Conservation (phyloP, 441 rosid species). For the Jatropha podagrica region DNA sequence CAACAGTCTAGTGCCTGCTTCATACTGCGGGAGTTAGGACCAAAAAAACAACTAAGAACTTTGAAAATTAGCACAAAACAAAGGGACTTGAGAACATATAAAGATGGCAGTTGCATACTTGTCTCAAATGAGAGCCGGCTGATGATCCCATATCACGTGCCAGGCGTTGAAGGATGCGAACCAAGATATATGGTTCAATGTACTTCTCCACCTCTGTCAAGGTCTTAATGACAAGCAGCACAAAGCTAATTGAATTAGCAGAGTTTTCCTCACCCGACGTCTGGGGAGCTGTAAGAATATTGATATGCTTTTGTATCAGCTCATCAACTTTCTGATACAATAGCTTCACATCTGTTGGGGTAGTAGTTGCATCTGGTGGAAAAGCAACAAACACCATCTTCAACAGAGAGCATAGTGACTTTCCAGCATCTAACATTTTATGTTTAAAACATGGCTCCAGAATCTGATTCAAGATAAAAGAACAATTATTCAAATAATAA, state of each 20-base stretch:
- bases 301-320: conserved; percentile 81
- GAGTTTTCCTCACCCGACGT: conserved; percentile 74
- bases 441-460: conserved; percentile 94
- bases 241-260: conserved; percentile 75
- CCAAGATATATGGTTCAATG: conserved; percentile 72
- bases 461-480: conserved; percentile 51
- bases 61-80: background rate
- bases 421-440: conserved; percentile 94
- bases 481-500: conserved; percentile 13
- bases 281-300: conserved; percentile 57
- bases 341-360: conserved; percentile 70
- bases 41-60: background rate
- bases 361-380: conserved; percentile 68
- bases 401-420: conserved; percentile 88
- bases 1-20: background rate
- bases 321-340: conserved; percentile 86
- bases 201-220: conserved; percentile 83
- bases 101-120: conserved; percentile 48
- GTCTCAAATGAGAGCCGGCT: conserved; percentile 76
- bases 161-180: conserved; percentile 82
- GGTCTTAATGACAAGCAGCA: conserved; percentile 80
- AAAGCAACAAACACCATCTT: conserved; percentile 92
- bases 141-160: conserved; percentile 90
- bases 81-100: background rate
- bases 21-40: background rate